Percentiles rank a stretch among this genome's conserved stretches.
These are phyloP conservation scores for Chlorella ohadii DNA, from an alignment of 139 green algal species.

Conservation along the genomic window DNA sequence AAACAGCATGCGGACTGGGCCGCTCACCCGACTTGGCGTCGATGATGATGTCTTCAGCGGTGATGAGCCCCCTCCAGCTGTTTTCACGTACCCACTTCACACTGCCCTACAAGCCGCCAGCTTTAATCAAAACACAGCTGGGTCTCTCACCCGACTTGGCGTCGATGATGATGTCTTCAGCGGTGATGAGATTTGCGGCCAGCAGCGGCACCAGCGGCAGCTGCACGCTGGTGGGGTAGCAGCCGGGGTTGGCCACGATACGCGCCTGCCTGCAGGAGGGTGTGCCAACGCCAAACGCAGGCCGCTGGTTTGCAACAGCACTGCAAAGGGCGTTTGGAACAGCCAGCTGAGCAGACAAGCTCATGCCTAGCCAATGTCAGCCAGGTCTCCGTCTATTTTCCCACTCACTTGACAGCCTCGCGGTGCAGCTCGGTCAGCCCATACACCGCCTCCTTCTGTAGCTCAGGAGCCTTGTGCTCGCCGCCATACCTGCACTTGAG, in stretches of 20 bases:
- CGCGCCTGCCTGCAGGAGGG: conserved; percentile 60
- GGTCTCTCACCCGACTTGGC: conserved; percentile 83
- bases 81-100: no score
- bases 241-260: conserved; percentile 97
- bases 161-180: conserved; percentile 97
- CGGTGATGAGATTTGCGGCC: conserved; percentile 75
- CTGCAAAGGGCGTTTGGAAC: no score
- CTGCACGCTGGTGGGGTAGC: conserved; percentile 95
- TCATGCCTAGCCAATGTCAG: no score
- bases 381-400: no score
- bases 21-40: conserved; percentile 91
- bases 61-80: no score
- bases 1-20: no score
- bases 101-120: no score
- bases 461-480: conserved; percentile 88
- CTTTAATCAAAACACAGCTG: no score
- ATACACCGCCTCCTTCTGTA: conserved; percentile 97
- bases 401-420: conserved; percentile 55
- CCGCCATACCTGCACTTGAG: conserved; percentile 76
- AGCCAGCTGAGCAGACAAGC: no score
- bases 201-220: conserved; percentile 87
- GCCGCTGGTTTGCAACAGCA: no score
- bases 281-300: no score
- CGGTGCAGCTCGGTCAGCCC: conserved; percentile 95
- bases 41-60: conserved; percentile 94